Conservation (phyloP, 163 green algal species). For the Chlamydomonas reinhardtii region DNA sequence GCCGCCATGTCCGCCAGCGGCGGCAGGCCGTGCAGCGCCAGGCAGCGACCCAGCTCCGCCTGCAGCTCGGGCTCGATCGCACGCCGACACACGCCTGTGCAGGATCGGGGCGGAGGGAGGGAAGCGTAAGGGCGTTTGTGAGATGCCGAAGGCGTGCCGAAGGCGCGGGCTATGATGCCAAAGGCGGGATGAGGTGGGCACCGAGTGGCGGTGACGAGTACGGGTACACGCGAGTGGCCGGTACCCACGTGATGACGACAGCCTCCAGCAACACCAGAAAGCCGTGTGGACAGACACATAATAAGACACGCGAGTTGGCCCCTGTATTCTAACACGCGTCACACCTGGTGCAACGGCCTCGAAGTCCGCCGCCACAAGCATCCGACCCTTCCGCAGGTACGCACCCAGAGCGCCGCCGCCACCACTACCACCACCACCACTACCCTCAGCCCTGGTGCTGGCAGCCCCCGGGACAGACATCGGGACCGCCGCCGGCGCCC, state of each 20-base stretch:
- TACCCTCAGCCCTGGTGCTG: not conserved
- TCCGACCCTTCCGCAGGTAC: conserved; percentile 4
- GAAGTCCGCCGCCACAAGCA: not conserved
- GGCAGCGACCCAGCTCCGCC: not conserved
- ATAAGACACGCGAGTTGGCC: too few species aligned
- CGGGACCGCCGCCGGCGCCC: not conserved
- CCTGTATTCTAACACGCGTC: not conserved
- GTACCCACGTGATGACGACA: too few species aligned
- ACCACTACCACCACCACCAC: not conserved
- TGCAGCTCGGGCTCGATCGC: conserved; percentile 11
- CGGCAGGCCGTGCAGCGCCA: conserved; percentile 36
- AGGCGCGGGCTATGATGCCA: too few species aligned
- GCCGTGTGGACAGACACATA: too few species aligned
- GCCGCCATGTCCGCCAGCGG: not conserved
- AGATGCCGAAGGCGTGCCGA: too few species aligned
- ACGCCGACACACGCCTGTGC: conserved; percentile 8
- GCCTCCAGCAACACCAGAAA: too few species aligned
- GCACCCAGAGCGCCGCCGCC: conserved; percentile 21
- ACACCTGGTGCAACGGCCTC: not conserved
- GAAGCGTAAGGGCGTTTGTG: not conserved
- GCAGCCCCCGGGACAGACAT: not conserved
- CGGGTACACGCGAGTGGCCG: too few species aligned
- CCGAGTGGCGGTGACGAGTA: too few species aligned
- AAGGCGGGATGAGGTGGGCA: too few species aligned
- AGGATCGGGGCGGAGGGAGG: not conserved